Base-by-base conservation (phyloP, 2,329 filamentous ascomycete genomes). In the Calonectria fujianensis region DNA sequence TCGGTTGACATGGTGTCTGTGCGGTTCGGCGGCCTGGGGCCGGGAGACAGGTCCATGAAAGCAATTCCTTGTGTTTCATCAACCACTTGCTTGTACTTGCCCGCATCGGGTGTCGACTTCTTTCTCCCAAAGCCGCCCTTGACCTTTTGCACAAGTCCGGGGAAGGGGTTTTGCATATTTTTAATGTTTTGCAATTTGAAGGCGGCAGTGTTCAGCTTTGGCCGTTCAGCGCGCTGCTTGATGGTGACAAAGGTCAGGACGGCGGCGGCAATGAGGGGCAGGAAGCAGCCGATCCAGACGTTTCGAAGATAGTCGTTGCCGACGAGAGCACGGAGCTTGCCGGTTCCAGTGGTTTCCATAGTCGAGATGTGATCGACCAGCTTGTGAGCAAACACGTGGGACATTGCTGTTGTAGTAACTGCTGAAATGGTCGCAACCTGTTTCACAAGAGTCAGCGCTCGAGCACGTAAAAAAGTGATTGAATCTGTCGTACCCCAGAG, bases 1-100 rank as follows among this genome's bases (percentile, higher is more conserved):
- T 63, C 57, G 5, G 61, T 65, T n/a, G 29, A 31, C 61, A 65
- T 65, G 61, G 61, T 65, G 16, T 50, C 61, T 16, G 57, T 31
- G 18, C 61, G 61, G 16, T 50, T 48, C 29, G 39, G 31, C 29
- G 39, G 31, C 16, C 13, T 39, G 2, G 57, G 57, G 6, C 41
- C 24, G 11, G 57, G 57, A 7, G 14, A 10, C 35, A 63, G 6
- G 14, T 63, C 57, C 24, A 24, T 8, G 37, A 63, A 63, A 5
- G 35, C 39, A 24, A 63, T 63, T 9, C 57, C 57, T 20, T 63
- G 57, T 4, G 57, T 27, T 29, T 63, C 37, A 27, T 63, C 57
- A 9, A 27, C 24, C 14, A 63, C 57, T 14, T 63, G 57, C 14
- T 63, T 63, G 14, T 63, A 63, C 16, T 13, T 11, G 16, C 35